A percentile compares a stretch with the other conserved stretches of the same genome.
Evolutionary conservation across 2,329 filamentous ascomycete species (phyloP).

Genomic region (Teratosphaeriaceae sp.): DNA sequence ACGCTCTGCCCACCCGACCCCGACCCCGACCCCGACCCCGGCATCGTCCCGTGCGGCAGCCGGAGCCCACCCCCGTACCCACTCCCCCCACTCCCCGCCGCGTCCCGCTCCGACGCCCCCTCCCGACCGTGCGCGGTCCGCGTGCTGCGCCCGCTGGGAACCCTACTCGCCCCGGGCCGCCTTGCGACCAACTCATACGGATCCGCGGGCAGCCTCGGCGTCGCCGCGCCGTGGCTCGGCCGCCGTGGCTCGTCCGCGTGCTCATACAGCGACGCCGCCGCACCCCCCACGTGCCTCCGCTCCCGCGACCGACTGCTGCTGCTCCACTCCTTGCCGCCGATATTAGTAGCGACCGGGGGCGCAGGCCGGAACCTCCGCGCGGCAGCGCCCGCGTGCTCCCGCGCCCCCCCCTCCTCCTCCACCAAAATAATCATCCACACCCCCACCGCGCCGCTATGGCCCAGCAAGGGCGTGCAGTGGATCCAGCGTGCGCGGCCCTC

Average conservation of each 20-base stretch:
- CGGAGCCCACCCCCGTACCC: too few species aligned
- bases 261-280: too few species aligned
- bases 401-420: slow-evolving; percentile 44
- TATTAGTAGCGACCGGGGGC: slow-evolving; percentile 28
- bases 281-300: slow-evolving; percentile 12
- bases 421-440: slow-evolving; percentile 75
- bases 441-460: slow-evolving; percentile 59
- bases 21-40: too few species aligned
- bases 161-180: slow-evolving; percentile 1
- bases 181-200: not conserved
- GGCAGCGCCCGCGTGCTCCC: not conserved
- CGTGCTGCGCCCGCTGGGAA: not conserved
- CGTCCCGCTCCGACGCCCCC: not conserved
- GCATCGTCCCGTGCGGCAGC: too few species aligned
- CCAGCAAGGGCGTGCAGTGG: slow-evolving; percentile 67
- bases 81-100: slow-evolving; percentile 1
- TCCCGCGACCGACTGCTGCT: slow-evolving; percentile 2
- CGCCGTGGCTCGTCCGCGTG: slow-evolving; percentile 15
- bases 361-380: slow-evolving; percentile 29
- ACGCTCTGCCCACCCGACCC: not conserved
- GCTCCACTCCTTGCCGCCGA: slow-evolving; percentile 30
- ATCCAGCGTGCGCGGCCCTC: slow-evolving; percentile 65
- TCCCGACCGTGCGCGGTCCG: not conserved
- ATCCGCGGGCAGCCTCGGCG: not conserved
- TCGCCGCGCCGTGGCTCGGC: not conserved